A percentile compares a stretch with the other conserved stretches of the same genome.
Conservation (phyloP, 1,139 yeast genomes). For the Eremothecium cymbalariae region DNA sequence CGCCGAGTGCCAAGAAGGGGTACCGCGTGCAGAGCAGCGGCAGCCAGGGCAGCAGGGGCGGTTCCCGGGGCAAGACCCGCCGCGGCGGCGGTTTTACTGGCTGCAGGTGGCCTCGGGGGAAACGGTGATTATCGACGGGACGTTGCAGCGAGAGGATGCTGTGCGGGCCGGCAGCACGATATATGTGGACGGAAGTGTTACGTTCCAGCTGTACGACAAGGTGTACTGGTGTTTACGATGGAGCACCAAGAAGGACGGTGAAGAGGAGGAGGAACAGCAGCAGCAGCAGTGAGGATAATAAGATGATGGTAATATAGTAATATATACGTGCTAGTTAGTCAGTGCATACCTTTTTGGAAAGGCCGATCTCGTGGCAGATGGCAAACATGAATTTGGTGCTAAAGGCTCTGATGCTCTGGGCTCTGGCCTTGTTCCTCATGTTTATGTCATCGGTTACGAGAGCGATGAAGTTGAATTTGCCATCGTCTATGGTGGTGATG, state of each 20-base stretch:
- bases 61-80: no score
- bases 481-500: constrained; percentile 15
- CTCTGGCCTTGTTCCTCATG: constrained; percentile 58
- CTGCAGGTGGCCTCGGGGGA: not conserved
- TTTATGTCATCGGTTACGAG: constrained; percentile 67
- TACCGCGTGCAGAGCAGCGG: no score
- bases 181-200: not conserved
- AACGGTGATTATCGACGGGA: not conserved
- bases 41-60: no score
- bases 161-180: constrained; percentile 1
- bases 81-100: no score
- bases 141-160: not conserved
- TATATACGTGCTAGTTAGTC: no score
- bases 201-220: constrained; percentile 2
- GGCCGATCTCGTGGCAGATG: constrained; percentile 26
- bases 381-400: constrained; percentile 31
- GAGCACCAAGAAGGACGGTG: not conserved
- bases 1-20: no score
- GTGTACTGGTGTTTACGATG: constrained; percentile 3
- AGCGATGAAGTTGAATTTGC: constrained; percentile 46
- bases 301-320: no score
- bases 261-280: not conserved
- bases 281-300: not conserved
- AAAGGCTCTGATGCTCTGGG: constrained; percentile 42
- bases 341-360: constrained; percentile 23